Base-by-base conservation (phyloP, 1,139 yeast genomes). In the Taiozyma sp. region DNA sequence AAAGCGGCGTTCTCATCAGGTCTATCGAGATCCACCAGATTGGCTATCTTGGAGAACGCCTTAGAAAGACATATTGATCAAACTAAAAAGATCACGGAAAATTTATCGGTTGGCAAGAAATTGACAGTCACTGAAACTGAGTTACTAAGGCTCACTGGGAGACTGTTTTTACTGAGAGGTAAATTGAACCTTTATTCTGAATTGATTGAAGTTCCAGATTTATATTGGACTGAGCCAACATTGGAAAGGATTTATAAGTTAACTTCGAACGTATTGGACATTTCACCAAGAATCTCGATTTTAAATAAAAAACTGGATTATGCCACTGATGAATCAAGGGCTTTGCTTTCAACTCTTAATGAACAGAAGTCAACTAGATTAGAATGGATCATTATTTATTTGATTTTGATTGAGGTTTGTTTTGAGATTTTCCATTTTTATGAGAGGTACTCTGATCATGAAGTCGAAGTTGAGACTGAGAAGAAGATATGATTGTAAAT, bases 1-100 rank as follows among this genome's bases (percentile, higher is more conserved):
- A 89, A 86, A 70, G 89, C 93, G 3, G 96, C 97, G 0, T 90
- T 90, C 67, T 87, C 96, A 1, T 83, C 89, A 50, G 97, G 97
- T 0, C 70, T 91, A 41, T 87, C 97, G 0, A 71, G 97, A 57
- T 87, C 96, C 3, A 91, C 97, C 0, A 79, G 95, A 61, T 73
- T 91, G 47, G 91, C 96, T 0, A 83, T 90, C 1, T 68, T 91
- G 45, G 97, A 91, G 66, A 74, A 78, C 43, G 76, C 84, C 5
- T 71, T 91, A 46, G 97, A 91, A 56, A 71, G 76, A 32, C 88
- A 86, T 59, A 78, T 88, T 29, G 71, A 69, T 44, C 67, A 80
- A 50, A 84, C 96, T 5, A 80, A 84, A 59, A 71, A 72, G 40
- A 80, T 87, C 48, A 84, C 93, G 2, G 86, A 83, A 52, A 72